Conservation (phyloP, 768 basidiomycete genomes). For the Serendipita sp. region DNA sequence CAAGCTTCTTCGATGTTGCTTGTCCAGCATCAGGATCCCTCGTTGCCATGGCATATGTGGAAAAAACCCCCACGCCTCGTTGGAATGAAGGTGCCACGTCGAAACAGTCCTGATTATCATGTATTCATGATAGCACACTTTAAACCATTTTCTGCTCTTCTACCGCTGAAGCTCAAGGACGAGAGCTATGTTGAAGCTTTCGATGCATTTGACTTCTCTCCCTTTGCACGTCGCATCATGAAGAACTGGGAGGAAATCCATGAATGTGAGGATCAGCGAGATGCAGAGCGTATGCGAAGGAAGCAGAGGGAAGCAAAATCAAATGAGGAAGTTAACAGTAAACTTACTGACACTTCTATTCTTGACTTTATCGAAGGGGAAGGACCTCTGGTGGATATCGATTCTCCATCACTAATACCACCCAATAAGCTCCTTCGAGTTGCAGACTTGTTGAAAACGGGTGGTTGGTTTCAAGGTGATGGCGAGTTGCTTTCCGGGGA, state of each 20-base stretch:
- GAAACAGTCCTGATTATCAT: not conserved
- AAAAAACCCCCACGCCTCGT: conserved; percentile 9
- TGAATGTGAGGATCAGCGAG: conserved; percentile 12
- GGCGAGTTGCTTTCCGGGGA: not conserved
- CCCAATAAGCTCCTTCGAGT: not conserved
- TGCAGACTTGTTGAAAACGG: not conserved
- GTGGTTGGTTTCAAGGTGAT: not conserved
- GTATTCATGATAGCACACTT: conserved; percentile 16
- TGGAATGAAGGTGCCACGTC: conserved; percentile 11
- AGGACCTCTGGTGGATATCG: not conserved
- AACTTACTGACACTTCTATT: not conserved
- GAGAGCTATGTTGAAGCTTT: not conserved
- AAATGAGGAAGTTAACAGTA: not conserved
- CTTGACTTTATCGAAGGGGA: not conserved
- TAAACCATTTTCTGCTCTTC: conserved; percentile 9
- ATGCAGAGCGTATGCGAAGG: conserved; percentile 9
- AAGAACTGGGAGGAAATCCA: conserved; percentile 10
- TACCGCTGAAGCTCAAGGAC: not conserved
- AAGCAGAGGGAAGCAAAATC: not conserved
- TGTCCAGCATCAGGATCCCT: conserved; percentile 5
- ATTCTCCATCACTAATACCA: not conserved
- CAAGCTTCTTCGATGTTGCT: no score
- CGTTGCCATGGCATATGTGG: not conserved
- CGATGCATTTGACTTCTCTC: not conserved
- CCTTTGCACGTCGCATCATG: not conserved